Evolutionary conservation across 192 early-diverging fungal species (phyloP).

Genomic region (Mortierella antarctica): DNA sequence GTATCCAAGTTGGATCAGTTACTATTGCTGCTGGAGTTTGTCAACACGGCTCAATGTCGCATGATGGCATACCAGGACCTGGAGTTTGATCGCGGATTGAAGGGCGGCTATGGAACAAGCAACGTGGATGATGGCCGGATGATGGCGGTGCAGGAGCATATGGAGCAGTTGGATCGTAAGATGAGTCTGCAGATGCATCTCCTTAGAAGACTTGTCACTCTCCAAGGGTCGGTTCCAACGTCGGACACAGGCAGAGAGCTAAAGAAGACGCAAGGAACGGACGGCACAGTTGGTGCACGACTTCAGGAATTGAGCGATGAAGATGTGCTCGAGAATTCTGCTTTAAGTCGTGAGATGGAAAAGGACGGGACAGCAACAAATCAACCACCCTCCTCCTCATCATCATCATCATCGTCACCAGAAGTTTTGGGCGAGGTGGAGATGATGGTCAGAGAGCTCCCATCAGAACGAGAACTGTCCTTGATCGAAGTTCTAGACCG

Average conservation of each 20-base stretch:
- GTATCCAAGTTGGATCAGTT: slow-evolving; percentile 40
- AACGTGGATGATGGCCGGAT: slow-evolving; percentile 65
- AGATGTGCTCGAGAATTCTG: background rate
- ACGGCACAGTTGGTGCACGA: background rate
- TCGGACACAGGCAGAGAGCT: background rate
- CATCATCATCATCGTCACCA: background rate
- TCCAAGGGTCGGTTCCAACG: background rate
- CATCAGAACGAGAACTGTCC: slow-evolving; percentile 6
- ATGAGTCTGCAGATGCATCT: slow-evolving; percentile 56
- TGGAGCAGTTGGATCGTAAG: slow-evolving; percentile 54
- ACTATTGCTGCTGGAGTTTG: slow-evolving; percentile 41
- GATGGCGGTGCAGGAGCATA: slow-evolving; percentile 64
- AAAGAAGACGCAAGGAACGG: background rate
- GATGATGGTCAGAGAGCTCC: background rate
- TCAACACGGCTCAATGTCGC: slow-evolving; percentile 49
- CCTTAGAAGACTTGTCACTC: slow-evolving; percentile 49
- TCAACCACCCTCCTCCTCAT: background rate
- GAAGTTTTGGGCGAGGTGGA: background rate
- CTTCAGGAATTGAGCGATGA: background rate
- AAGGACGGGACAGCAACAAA: background rate
- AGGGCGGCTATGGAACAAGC: background rate
- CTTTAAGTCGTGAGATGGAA: background rate
- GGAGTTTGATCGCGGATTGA: slow-evolving; percentile 20
- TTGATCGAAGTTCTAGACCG: slow-evolving; percentile 32
- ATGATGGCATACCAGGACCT: slow-evolving; percentile 53